Evolutionary conservation across 352 stramenopile genomes (phyloP).

Genomic region (Globisporangium radiosum): DNA sequence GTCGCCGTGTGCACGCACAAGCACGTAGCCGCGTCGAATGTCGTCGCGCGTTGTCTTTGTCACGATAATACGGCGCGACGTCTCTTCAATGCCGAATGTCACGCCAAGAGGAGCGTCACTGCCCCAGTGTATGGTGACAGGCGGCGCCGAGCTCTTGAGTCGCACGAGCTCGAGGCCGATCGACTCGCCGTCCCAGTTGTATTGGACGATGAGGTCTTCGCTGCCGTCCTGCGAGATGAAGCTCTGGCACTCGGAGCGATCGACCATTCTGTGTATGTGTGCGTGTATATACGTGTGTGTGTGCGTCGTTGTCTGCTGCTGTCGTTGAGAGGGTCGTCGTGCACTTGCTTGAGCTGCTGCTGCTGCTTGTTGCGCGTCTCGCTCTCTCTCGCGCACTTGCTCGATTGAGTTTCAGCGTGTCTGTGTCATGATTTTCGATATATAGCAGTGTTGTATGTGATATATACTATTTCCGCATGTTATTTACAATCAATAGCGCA

Average conservation of each 20-base stretch:
- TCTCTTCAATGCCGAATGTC: constrained; percentile 69
- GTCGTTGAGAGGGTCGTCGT: not conserved
- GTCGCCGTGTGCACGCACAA: constrained; percentile 37
- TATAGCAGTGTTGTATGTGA: not conserved
- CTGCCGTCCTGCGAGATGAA: constrained; percentile 38
- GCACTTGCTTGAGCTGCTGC: not conserved
- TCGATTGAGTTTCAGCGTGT: not conserved
- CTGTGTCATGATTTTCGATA: not conserved
- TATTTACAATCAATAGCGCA: not conserved
- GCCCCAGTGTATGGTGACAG: constrained; percentile 34
- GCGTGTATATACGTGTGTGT: not conserved
- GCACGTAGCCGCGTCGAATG: constrained; percentile 47
- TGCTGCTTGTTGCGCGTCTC: not conserved
- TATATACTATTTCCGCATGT: not conserved
- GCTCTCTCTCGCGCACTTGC: not conserved
- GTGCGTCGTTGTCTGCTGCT: not conserved
- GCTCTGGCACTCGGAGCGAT: constrained; percentile 26
- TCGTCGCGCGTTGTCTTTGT: constrained; percentile 49
- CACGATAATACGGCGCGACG: constrained; percentile 58
- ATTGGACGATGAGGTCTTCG: constrained; percentile 50
- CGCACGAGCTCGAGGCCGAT: constrained; percentile 60
- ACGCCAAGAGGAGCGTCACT: constrained; percentile 38
- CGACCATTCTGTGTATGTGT: constrained; percentile 1
- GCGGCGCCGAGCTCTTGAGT: constrained; percentile 17
- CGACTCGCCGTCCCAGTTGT: constrained; percentile 40